Percentiles rank a stretch among this genome's conserved stretches.
These are phyloP conservation scores for Graphiopsis chlorocephala DNA, from an alignment of 2,329 filamentous ascomycete genomes.

Conservation along the genomic window DNA sequence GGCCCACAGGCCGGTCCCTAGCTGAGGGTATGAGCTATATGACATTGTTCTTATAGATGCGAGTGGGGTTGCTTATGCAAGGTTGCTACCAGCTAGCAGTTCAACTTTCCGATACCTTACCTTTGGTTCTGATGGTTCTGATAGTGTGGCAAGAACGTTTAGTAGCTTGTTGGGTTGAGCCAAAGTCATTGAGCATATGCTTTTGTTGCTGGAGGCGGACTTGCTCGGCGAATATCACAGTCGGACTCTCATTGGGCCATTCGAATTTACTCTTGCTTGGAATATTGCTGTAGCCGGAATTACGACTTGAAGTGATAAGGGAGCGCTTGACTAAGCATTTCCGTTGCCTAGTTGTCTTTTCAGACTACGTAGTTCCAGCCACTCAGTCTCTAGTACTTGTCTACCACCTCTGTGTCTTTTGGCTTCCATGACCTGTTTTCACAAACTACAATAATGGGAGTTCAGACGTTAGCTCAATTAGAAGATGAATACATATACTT, in stretches of 20 bases:
- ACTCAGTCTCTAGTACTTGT: not conserved
- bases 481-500: not conserved
- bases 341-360: not conserved
- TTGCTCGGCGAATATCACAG: not conserved
- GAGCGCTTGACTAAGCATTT: not conserved
- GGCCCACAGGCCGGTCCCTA: not conserved
- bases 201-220: not conserved
- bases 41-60: not conserved
- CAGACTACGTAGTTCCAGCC: not conserved
- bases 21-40: not conserved
- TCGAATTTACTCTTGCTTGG: not conserved
- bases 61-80: not conserved
- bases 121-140: not conserved
- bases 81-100: not conserved
- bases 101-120: not conserved
- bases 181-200: not conserved
- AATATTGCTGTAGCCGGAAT: not conserved
- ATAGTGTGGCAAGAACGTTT: not conserved
- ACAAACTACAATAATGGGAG: not conserved
- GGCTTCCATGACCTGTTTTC: not conserved
- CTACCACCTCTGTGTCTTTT: not conserved
- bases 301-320: not conserved
- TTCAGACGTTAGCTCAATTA: too few species aligned
- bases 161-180: not conserved
- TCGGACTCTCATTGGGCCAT: not conserved